These are phyloP conservation scores for Colletotrichum destructivum DNA, from an alignment of 2,329 filamentous ascomycete species.

Conservation along the genomic window DNA sequence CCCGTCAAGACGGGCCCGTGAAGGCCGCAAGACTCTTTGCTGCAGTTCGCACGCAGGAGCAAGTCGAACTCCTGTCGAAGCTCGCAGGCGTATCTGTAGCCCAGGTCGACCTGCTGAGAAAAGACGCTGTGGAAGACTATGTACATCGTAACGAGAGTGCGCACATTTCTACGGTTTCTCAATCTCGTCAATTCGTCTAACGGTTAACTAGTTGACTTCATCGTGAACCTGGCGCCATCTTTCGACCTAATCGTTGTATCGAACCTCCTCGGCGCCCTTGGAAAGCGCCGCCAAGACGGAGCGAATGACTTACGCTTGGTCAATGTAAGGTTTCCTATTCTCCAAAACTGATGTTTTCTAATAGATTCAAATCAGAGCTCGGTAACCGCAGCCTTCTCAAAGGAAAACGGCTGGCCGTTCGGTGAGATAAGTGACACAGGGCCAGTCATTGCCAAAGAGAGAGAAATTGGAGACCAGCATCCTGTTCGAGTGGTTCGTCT, in stretches of 20 bases:
- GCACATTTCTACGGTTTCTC: not conserved
- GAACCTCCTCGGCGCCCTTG: constrained; percentile 53
- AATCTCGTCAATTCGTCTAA: not conserved
- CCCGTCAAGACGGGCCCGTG: not conserved
- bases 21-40: not conserved
- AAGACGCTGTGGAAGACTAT: not conserved
- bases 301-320: not conserved
- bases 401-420: constrained; percentile 51
- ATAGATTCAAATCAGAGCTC: constrained; percentile 47
- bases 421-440: constrained; percentile 52
- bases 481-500: not conserved
- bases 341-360: not conserved
- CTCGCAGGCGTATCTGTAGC: not conserved
- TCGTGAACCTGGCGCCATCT: constrained; percentile 52
- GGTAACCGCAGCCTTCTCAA: constrained; percentile 46
- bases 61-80: not conserved
- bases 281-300: constrained; percentile 21
- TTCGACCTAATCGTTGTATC: constrained; percentile 46
- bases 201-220: constrained; percentile 52
- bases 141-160: not conserved
- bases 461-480: not conserved
- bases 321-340: not conserved
- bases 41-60: not conserved
- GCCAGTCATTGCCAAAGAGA: constrained; percentile 44
- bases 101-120: not conserved